Evolutionary conservation across 352 stramenopile genomes (phyloP).

Genomic region (Pythium vanterpoolii): DNA sequence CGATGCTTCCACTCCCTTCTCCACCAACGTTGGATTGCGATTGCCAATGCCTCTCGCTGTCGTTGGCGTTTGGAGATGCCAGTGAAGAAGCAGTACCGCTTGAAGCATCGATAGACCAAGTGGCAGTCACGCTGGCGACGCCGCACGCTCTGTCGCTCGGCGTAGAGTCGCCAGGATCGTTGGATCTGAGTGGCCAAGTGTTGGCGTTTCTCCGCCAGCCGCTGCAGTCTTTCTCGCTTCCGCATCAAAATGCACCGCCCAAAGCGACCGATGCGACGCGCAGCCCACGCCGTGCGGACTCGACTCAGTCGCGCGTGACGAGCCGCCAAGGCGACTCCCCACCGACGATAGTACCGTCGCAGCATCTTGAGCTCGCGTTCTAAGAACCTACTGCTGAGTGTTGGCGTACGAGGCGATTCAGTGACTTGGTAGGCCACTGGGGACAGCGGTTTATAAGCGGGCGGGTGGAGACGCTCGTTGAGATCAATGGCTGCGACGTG

Average conservation of each 20-base stretch:
- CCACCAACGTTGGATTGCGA: constrained; percentile 48
- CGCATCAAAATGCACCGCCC: neutral
- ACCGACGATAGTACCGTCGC: constrained; percentile 46
- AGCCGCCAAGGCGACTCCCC: constrained; percentile 26
- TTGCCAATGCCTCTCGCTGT: constrained; percentile 26
- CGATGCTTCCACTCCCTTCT: constrained; percentile 3
- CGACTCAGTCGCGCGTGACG: constrained; percentile 7
- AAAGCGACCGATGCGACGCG: constrained; percentile 12
- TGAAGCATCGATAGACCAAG: constrained; percentile 37
- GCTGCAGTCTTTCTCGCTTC: neutral
- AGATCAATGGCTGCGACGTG: constrained; percentile 45
- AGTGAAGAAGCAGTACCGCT: constrained; percentile 41
- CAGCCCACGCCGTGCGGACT: constrained; percentile 2
- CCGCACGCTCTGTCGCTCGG: no score
- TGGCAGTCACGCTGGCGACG: constrained; percentile 29
- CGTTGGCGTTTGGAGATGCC: constrained; percentile 21
- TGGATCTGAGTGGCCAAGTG: constrained; percentile 1
- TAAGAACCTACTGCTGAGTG: constrained; percentile 32
- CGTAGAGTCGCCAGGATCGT: constrained; percentile 6
- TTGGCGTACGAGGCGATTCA: neutral
- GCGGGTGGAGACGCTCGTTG: constrained; percentile 12
- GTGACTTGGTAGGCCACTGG: neutral
- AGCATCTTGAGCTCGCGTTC: constrained; percentile 70
- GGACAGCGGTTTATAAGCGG: neutral
- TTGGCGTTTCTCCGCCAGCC: neutral